phyloP scores from a whole-genome alignment of 2,329 filamentous ascomycete species.

The Chaetomium sp. region DNA sequence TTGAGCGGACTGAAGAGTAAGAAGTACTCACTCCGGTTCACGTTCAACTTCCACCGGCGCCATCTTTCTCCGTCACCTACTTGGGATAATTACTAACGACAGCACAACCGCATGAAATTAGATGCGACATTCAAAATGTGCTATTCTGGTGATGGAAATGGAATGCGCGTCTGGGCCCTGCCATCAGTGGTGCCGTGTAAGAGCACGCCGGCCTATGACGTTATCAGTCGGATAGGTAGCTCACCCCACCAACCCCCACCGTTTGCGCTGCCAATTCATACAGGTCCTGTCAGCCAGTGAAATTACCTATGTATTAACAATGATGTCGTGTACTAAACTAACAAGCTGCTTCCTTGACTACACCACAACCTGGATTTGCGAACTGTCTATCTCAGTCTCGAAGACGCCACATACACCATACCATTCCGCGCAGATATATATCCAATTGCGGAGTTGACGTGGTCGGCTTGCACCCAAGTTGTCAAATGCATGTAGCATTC shows the following conservation, averaged over 20 bases:
- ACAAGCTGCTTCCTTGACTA: too few relatives aligned
- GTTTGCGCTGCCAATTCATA: too few relatives aligned
- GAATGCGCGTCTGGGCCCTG: background rate
- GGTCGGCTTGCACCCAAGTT: too few relatives aligned
- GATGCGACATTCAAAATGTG: background rate
- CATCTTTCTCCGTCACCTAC: conserved; percentile 14
- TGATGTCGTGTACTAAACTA: too few relatives aligned
- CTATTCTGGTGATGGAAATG: background rate
- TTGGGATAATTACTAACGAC: background rate
- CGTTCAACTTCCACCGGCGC: conserved; percentile 21
- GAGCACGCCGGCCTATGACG: background rate
- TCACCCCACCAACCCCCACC: background rate
- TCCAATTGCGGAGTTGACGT: too few relatives aligned
- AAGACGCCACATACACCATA: too few relatives aligned
- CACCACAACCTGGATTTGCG: too few relatives aligned
- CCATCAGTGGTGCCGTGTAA: too few relatives aligned
- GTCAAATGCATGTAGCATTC: background rate
- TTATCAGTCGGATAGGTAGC: background rate
- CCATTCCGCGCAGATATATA: too few relatives aligned
- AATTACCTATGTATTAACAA: too few relatives aligned
- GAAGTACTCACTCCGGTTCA: conserved; percentile 12
- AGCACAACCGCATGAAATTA: background rate
- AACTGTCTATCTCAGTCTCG: too few relatives aligned
- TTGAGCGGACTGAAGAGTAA: background rate
- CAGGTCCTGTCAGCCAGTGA: too few relatives aligned